Base-by-base conservation (phyloP, 2,329 filamentous ascomycete species). In the Nakataea oryzae region DNA sequence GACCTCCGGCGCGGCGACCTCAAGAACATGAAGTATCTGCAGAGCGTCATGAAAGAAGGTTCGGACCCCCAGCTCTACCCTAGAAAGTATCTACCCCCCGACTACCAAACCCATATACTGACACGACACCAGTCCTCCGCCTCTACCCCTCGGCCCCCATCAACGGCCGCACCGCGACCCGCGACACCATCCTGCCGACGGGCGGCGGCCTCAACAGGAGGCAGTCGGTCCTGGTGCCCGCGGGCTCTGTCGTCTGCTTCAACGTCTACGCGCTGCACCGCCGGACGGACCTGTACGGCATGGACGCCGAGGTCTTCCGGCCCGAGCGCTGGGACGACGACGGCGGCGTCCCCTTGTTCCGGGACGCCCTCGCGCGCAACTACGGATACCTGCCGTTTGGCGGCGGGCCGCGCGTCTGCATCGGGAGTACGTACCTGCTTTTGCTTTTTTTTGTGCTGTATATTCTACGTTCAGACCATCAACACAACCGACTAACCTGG, bases 191-290 rank as follows among this genome's bases (percentile, higher is more conserved):
- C 1, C 71, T 82, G 1, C 80, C 80, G 2, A 65, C 69, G 1
- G 80, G 80, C 57, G 80, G 80, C 62, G 80, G 80, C 0, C 67
- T 71, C 0, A 72, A 79, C 61, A 74, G 76, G 57, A 70, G 66
- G 27, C 68, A 70, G 0, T 79, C 80, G 0, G 66, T 82, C 17
- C 77, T 78, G 61, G 72, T 83, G 3, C 71, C 69, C 21, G 75
- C 76, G 57, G 79, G 78, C 28, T 72, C 74, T 6, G 62, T 69
- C 3, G 72, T 79, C 28, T 67, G 65, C 14, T 78, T 76, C 67
- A 70, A 64, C 65, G 71, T 75, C 3, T 78, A 76, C 59, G 60
- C 64, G 2, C 69, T 73, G 67, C 70, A 73, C 56, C 67, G 70
- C 26, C 59, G 62, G 28, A 28, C 57, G n/a, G 58, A 60, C 7